Evolutionary conservation across 305 asterid genomes (phyloP), one percentile per base, ranked within the genome.

Genomic region (Caryopteris hybrid): DNA sequence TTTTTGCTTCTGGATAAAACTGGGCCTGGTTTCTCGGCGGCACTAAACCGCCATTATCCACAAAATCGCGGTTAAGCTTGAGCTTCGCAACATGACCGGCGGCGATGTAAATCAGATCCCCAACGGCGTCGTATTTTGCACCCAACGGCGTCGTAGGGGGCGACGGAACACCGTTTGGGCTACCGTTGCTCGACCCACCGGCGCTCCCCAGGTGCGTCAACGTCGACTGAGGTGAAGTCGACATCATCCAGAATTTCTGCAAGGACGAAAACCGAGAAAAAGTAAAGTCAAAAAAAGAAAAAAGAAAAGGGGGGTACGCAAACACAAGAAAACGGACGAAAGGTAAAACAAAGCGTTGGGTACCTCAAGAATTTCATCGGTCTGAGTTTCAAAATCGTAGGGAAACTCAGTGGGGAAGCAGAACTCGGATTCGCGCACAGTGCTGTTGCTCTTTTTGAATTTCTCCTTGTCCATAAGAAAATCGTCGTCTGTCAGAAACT

Each of bases 201-300:
- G 85, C 29, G 61, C 82, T 76, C 2, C 83, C 72, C 2, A 77
- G 29, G 17, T 59, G 72, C 4, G 66, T 13, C 65, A 82, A 80
- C 8, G 88, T 83, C 13, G 91, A 82, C 41, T 79, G 85, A 0
- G 90, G 92, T 2, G 92, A 87, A 58, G 85, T 78, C 3, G 88
- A 74, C 69, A 76, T 68, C 50, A 43, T 46, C 78, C 73, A 17
- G 12, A 69, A 46, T 69, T 81, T 82, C 89, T 83, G 57, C 60
- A 48, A 22, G 14, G 31, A 56, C 13, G 12, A 14, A 50, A 61
- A 41, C 17, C 17, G 16, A 31, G 13, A 5, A 62, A 20, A 21
- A 3, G 4, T 33, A 48, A 3, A 39, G 7, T 3, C 11, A 6
- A 8, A 12, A 64, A 11, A 5, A 3, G 9, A 16, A 16, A 3